Percentiles rank a stretch among this genome's conserved stretches.
Evolutionary conservation across 345 rosid species (phyloP).

Genomic region (Hevea brasiliensis): DNA sequence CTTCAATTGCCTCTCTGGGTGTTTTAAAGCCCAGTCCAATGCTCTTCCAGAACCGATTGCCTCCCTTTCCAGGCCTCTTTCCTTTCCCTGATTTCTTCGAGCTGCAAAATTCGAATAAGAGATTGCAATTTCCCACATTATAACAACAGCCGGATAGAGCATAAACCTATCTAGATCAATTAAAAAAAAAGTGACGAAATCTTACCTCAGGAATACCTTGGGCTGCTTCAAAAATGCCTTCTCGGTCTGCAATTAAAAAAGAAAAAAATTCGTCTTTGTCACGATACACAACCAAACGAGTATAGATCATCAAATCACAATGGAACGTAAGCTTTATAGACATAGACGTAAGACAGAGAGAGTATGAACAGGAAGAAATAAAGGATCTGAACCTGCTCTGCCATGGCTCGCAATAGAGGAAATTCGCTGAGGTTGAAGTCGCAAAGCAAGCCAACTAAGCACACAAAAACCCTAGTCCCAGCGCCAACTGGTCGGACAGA

Average conservation of each 20-base stretch:
- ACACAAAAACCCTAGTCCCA: background rate
- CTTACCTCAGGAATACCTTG: conserved; percentile 68
- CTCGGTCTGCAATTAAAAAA: conserved; percentile 52
- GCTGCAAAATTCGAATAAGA: conserved; percentile 33
- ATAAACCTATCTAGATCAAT: background rate
- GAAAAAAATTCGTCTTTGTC: background rate
- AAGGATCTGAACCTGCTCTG: conserved; percentile 21
- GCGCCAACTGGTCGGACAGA: background rate
- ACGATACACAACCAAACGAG: background rate
- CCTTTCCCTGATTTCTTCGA: conserved; percentile 78
- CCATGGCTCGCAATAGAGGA: conserved; percentile 16
- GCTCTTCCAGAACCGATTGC: conserved; percentile 82
- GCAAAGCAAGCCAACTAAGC: background rate
- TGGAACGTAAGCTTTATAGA: background rate
- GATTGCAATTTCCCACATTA: background rate
- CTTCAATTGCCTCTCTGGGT: conserved; percentile 83
- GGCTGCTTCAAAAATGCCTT: conserved; percentile 87
- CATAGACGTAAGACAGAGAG: background rate
- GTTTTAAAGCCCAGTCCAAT: conserved; percentile 87
- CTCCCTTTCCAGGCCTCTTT: conserved; percentile 89
- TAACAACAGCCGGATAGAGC: background rate
- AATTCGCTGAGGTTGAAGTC: background rate
- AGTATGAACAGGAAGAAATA: background rate
- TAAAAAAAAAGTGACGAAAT: background rate
- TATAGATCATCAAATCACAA: background rate